A percentile compares a stretch with the other conserved stretches of the same genome.
Evolutionary conservation across 495 filamentous ascomycete genomes (phyloP).

Genomic region (Baudoinia panamericana): DNA sequence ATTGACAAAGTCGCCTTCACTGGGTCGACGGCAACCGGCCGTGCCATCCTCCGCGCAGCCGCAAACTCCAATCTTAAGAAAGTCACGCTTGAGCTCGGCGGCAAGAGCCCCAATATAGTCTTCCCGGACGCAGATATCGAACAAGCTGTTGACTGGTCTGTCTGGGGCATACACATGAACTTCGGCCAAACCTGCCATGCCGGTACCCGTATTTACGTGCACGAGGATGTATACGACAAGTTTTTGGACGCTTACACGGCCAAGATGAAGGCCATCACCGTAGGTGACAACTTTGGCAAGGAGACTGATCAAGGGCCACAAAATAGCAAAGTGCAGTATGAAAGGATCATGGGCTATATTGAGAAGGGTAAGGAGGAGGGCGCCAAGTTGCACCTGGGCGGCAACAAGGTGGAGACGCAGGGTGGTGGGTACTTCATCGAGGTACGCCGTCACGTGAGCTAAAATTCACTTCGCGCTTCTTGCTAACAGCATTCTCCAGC

Average conservation of each 20-base stretch:
- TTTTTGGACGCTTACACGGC: conserved; percentile 21
- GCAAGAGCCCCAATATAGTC: conserved; percentile 29
- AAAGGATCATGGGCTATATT: conserved; percentile 9
- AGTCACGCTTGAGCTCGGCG: conserved; percentile 29
- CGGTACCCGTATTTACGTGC: conserved; percentile 27
- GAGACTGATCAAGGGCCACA: conserved; percentile 23
- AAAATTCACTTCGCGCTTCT: background rate
- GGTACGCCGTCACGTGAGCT: no score
- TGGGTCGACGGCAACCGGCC: conserved; percentile 4
- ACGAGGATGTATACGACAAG: conserved; percentile 24
- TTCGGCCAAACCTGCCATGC: conserved; percentile 15
- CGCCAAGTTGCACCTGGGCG: conserved; percentile 2
- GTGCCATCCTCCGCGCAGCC: background rate
- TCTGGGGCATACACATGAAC: conserved; percentile 17
- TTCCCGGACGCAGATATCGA: conserved; percentile 30
- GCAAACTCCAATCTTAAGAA: conserved; percentile 25
- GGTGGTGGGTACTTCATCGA: conserved; percentile 14
- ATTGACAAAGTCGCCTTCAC: conserved; percentile 11
- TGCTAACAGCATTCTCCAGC: conserved; percentile 2
- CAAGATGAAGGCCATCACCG: conserved; percentile 6
- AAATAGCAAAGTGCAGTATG: conserved; percentile 3
- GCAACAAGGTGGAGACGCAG: background rate
- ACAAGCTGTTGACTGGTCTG: conserved; percentile 26
- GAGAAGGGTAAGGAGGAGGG: conserved; percentile 14
- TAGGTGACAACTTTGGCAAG: conserved; percentile 24